Percentiles rank a stretch among this genome's conserved stretches.
Evolutionary conservation across 169 alveolate genomes (phyloP).

Genomic region (Ichthyophthirius multifiliis): DNA sequence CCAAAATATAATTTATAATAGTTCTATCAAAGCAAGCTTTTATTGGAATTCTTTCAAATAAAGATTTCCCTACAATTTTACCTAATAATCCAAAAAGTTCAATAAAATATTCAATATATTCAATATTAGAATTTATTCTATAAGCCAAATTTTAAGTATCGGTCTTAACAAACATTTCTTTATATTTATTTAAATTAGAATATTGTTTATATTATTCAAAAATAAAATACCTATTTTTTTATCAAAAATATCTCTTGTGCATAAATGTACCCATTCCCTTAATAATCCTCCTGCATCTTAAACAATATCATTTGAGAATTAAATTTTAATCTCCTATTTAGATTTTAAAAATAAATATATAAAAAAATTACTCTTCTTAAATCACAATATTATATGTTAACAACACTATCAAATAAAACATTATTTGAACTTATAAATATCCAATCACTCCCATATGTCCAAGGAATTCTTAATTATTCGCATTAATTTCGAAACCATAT

Average conservation of each 20-base stretch:
- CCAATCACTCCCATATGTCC: slow-evolving; percentile 2
- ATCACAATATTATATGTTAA: neutral
- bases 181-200: neutral
- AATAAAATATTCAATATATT: slow-evolving; percentile 45
- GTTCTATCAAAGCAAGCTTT: slow-evolving; percentile 43
- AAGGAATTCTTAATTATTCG: neutral
- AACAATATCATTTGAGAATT: slow-evolving; percentile 31
- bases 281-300: slow-evolving; percentile 66
- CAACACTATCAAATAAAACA: neutral
- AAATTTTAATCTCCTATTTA: slow-evolving; percentile 23
- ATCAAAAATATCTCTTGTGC: slow-evolving; percentile 32
- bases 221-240: neutral
- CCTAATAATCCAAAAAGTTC: slow-evolving; percentile 60
- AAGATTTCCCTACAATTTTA: slow-evolving; percentile 48
- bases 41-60: slow-evolving; percentile 48
- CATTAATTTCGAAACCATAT: slow-evolving; percentile 2
- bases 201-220: neutral
- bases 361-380: neutral
- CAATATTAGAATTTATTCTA: slow-evolving; percentile 36
- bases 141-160: slow-evolving; percentile 38
- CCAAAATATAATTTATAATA: slow-evolving; percentile 37
- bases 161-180: slow-evolving; percentile 45
- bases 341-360: neutral
- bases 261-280: slow-evolving; percentile 58
- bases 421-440: neutral